Percentiles rank a stretch among this genome's conserved stretches.
These are phyloP conservation scores for Alternaria infectoria DNA, from an alignment of 2,329 filamentous ascomycete species.

Conservation along the genomic window DNA sequence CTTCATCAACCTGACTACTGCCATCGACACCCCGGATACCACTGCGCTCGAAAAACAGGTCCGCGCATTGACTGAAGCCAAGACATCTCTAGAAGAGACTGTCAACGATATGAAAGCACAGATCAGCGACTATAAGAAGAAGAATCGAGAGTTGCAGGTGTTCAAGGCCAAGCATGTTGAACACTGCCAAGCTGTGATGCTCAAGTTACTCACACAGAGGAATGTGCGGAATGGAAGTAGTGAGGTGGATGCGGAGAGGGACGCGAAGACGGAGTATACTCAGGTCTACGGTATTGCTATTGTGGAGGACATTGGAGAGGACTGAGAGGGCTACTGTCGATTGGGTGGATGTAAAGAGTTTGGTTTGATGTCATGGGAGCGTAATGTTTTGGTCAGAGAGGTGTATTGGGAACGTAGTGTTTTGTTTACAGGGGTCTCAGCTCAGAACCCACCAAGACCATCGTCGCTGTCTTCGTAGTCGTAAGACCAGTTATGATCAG, in stretches of 20 bases:
- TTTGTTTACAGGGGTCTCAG: neutral
- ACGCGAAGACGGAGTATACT: neutral
- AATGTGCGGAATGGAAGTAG: neutral
- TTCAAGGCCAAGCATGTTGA: neutral
- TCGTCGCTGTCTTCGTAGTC: constrained; percentile 4
- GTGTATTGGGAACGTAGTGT: neutral
- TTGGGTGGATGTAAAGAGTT: too few relatives aligned
- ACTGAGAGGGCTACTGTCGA: neutral
- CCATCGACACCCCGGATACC: neutral
- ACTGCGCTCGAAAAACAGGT: neutral
- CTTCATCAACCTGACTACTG: neutral
- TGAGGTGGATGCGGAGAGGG: neutral
- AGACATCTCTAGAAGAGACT: neutral
- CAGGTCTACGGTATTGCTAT: neutral
- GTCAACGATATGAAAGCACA: neutral
- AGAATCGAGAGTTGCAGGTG: neutral
- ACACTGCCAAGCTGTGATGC: neutral
- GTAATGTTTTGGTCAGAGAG: neutral
- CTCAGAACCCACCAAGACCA: constrained; percentile 9
- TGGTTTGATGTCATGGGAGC: neutral
- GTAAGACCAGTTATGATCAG: neutral
- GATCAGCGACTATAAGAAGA: neutral
- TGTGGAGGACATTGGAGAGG: neutral
- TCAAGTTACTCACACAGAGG: neutral
- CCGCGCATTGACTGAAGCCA: neutral